A percentile compares a stretch with the other conserved stretches of the same genome.
phyloP scores from a whole-genome alignment of 257 asterid genomes.

The Penstemon barbatus region DNA sequence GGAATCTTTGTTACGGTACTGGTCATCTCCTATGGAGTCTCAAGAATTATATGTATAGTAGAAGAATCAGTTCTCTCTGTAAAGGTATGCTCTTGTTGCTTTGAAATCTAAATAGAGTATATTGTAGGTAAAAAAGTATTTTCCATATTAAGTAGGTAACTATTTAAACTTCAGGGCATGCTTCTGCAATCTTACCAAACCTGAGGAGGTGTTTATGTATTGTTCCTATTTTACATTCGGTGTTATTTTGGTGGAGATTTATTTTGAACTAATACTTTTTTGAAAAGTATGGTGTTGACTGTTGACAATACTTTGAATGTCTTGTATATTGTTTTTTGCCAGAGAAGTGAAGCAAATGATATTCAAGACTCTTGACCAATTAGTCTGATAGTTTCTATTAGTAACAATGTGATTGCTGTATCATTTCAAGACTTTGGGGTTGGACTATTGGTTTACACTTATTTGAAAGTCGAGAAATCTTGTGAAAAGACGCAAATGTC shows the following conservation, averaged over 20 bases:
- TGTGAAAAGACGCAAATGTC: conserved; percentile 14
- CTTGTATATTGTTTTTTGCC: neutral
- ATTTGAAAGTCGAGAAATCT: conserved; percentile 3
- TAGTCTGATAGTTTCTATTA: neutral
- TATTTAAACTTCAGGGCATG: neutral
- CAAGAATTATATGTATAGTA: conserved; percentile 55
- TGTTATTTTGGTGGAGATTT: no score
- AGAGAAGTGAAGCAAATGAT: neutral
- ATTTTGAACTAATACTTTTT: no score
- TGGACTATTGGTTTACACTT: neutral
- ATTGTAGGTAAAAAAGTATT: no score
- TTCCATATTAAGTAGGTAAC: neutral
- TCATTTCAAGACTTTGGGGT: no score
- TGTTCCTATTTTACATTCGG: no score
- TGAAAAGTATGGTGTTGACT: neutral
- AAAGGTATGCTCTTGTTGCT: conserved; percentile 25
- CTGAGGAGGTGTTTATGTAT: no score
- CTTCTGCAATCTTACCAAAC: neutral
- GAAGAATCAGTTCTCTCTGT: conserved; percentile 28
- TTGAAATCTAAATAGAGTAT: neutral
- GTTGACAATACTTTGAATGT: neutral
- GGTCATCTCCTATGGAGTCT: conserved; percentile 93
- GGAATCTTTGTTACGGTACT: conserved; percentile 79
- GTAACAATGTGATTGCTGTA: neutral
- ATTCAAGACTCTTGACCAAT: neutral